Base-by-base conservation (phyloP, 2,329 filamentous ascomycete species). In the Pseudogymnoascus sp. region DNA sequence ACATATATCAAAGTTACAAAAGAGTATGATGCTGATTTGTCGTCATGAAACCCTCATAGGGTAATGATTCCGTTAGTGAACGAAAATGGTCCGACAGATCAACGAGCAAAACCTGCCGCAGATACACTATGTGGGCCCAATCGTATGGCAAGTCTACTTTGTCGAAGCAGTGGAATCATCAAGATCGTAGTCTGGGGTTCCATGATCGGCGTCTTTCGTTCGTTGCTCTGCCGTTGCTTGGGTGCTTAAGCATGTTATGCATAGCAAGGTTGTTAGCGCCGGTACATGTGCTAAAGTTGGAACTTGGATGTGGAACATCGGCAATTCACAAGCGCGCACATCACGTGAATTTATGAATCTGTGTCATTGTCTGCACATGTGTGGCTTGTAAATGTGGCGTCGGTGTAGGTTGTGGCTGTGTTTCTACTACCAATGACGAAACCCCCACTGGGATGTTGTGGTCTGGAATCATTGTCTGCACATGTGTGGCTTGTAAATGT, bases 301-400 rank as follows among this genome's bases (percentile, higher is more conserved):
- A 52, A 52, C 26, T 52, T 52, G 45, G 45, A 52, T 52, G 45
- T 31, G 45, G n/a, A 52, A 31, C 45, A 31, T 52, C 45, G 23
- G 43, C 43, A 49, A 29, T 49, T 29, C 43, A 29, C 26, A 52
- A 52, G 26, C n/a, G 45, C 45, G 26, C 14, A 31, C 4, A 52
- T 52, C 45, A 52, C 45, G 26, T 19, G n/a, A 19, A 16, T 2
- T 31, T 31, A 14, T 31, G 23, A 31, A n/a, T 31, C 26, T 52
- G 43, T 49, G n/a, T 16, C 26, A 11, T 31, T 31, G 21, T 52
- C 14, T 43, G 31, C 26, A 52, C 14, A 19, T 52, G 45, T 52
- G 26, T 52, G 45, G 45, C 45, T 52, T 31, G 10, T 12, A 6
- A 19, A 11, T 29, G 45, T 52, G 45, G 45, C 45, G 45, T 31